These are phyloP conservation scores for Salix arbutifolia DNA, from an alignment of 345 rosid genomes.

Conservation along the genomic window DNA sequence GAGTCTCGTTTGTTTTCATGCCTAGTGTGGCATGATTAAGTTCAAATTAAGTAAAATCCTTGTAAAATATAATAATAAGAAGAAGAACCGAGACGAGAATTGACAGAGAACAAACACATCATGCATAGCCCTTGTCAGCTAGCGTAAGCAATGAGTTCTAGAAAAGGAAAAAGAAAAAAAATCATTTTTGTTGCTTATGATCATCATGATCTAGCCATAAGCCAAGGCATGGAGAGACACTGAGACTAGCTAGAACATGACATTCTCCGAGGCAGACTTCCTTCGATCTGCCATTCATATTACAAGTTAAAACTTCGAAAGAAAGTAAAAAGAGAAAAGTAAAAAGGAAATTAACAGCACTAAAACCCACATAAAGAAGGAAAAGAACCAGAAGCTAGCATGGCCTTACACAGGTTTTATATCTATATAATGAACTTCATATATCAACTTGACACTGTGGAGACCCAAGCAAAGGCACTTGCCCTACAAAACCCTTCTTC, in stretches of 20 bases:
- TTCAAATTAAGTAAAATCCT: background rate
- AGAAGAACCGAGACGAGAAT: background rate
- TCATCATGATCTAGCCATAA: background rate
- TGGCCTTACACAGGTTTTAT: background rate
- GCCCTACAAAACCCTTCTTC: conserved; percentile 53
- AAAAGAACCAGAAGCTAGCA: background rate
- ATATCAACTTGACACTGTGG: conserved; percentile 74
- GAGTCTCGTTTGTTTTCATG: background rate
- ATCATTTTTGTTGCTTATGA: background rate
- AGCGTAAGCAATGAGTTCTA: background rate
- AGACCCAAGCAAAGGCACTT: conserved; percentile 69
- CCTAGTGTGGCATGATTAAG: background rate
- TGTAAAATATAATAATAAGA: background rate
- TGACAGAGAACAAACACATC: background rate
- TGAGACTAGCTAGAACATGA: background rate
- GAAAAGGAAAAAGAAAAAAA: background rate
- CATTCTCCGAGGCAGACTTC: background rate
- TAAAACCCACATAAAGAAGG: background rate
- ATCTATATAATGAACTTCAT: conserved; percentile 17
- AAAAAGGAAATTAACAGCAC: background rate
- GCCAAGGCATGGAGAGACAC: background rate
- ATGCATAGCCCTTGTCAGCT: background rate
- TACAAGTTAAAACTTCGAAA: background rate
- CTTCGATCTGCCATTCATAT: background rate
- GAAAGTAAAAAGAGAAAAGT: background rate